Evolutionary conservation across 192 early-diverging fungal genomes (phyloP).

Genomic region (Funneliformis geosporum): DNA sequence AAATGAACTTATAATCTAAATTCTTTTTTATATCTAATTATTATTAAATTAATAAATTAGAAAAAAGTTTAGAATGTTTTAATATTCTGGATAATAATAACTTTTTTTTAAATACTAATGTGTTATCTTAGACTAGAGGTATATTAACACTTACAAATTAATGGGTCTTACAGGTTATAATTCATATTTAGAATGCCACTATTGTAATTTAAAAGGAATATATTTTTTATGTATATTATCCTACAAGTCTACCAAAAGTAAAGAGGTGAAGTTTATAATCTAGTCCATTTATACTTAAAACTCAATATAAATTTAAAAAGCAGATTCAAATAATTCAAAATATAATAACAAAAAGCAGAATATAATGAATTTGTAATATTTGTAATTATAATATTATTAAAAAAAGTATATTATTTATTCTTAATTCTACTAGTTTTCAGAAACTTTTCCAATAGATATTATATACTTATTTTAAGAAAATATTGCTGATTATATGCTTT

Average conservation of each 20-base stretch:
- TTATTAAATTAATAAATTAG: not conserved
- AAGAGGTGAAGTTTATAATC: conserved; percentile 1
- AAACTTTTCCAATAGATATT: not conserved
- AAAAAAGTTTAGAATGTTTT: not conserved
- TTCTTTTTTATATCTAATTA: not conserved
- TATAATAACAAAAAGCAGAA: not conserved
- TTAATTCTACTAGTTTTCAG: not conserved
- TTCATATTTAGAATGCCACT: not conserved
- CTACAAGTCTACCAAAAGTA: not conserved
- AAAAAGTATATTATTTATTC: not conserved
- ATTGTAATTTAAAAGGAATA: not conserved
- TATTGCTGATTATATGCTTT: not conserved
- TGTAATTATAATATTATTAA: not conserved
- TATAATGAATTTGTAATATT: not conserved
- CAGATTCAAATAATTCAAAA: not conserved
- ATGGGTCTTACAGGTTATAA: not conserved
- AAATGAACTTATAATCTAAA: not conserved
- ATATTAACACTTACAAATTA: not conserved
- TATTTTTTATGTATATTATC: conserved; percentile 6
- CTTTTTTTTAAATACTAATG: not conserved
- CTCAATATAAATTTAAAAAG: not conserved
- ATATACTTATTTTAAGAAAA: conserved; percentile 7
- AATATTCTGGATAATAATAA: not conserved
- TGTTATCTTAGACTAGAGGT: not conserved
- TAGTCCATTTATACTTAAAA: not conserved